These are phyloP conservation scores for Hygrophila difformis DNA, from an alignment of 257 asterid genomes.

Conservation along the genomic window DNA sequence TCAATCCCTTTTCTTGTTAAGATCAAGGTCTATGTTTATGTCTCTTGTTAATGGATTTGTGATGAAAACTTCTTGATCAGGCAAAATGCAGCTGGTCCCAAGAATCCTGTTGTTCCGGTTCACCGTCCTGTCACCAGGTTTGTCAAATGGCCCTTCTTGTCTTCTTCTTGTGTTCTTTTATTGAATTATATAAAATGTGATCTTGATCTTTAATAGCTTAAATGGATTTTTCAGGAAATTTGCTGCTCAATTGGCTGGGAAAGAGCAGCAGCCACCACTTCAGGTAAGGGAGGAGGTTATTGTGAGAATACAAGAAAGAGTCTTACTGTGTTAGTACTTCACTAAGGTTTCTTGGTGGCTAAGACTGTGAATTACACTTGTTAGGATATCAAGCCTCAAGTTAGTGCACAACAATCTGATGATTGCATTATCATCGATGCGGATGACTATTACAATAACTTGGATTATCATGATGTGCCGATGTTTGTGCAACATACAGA, in stretches of 20 bases:
- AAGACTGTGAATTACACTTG: constrained; percentile 8
- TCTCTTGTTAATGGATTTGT: neutral
- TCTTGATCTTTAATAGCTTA: too few species aligned
- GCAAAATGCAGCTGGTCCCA: constrained; percentile 23
- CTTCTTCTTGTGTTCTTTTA: neutral
- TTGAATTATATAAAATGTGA: too few species aligned
- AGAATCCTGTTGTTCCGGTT: constrained; percentile 15
- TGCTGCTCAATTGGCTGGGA: constrained; percentile 43
- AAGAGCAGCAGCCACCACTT: constrained; percentile 21
- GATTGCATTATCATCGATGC: constrained; percentile 34
- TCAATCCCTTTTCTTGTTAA: too few species aligned
- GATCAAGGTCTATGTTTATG: neutral
- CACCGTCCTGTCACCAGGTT: too few species aligned
- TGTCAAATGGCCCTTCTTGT: neutral
- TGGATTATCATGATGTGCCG: constrained; percentile 37
- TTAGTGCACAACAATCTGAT: constrained; percentile 10
- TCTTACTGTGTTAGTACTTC: neutral
- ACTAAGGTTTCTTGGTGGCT: constrained; percentile 6
- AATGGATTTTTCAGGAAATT: constrained; percentile 25
- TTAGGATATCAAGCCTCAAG: constrained; percentile 28
- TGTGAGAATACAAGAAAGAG: neutral
- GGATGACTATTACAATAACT: constrained; percentile 18
- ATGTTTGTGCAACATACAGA: constrained; percentile 71
- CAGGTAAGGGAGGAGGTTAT: constrained; percentile 28
- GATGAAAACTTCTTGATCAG: constrained; percentile 32